Percentiles rank a stretch among this genome's conserved stretches.
Evolutionary conservation across 768 basidiomycete genomes (phyloP).

Genomic region (Phaeotremella skinneri): DNA sequence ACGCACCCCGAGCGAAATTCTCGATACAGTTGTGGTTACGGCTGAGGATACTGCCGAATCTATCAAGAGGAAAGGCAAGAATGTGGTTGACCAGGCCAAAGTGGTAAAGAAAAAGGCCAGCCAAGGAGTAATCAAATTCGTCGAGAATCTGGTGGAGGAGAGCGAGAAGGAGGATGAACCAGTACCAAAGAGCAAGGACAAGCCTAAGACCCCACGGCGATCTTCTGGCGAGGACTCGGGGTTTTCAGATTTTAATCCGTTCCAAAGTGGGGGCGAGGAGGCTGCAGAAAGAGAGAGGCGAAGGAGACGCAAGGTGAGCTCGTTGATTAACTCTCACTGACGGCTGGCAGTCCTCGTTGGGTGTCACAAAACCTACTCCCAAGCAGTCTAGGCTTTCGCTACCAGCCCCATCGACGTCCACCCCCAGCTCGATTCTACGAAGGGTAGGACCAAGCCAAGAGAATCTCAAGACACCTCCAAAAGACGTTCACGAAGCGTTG

Average conservation of each 20-base stretch:
- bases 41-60: background rate
- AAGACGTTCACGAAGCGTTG: constrained; percentile 28
- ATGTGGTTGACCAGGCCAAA: background rate
- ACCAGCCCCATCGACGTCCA: constrained; percentile 15
- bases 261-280: constrained; percentile 48
- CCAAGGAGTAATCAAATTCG: constrained; percentile 9
- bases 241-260: constrained; percentile 50
- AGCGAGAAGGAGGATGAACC: constrained; percentile 24
- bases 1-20: constrained; percentile 11
- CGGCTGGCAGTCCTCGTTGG: constrained; percentile 32
- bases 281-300: constrained; percentile 35
- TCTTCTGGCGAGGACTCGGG: constrained; percentile 37
- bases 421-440: constrained; percentile 21
- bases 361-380: constrained; percentile 14
- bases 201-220: constrained; percentile 29
- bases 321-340: constrained; percentile 8
- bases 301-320: constrained; percentile 39
- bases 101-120: background rate
- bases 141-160: constrained; percentile 27
- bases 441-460: constrained; percentile 33
- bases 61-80: constrained; percentile 9
- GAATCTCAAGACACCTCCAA: constrained; percentile 35
- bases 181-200: constrained; percentile 16
- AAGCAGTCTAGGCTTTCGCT: constrained; percentile 34
- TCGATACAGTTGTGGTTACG: constrained; percentile 4